phyloP scores from a whole-genome alignment of 495 filamentous ascomycete genomes.

The Penicillium malachiteum region DNA sequence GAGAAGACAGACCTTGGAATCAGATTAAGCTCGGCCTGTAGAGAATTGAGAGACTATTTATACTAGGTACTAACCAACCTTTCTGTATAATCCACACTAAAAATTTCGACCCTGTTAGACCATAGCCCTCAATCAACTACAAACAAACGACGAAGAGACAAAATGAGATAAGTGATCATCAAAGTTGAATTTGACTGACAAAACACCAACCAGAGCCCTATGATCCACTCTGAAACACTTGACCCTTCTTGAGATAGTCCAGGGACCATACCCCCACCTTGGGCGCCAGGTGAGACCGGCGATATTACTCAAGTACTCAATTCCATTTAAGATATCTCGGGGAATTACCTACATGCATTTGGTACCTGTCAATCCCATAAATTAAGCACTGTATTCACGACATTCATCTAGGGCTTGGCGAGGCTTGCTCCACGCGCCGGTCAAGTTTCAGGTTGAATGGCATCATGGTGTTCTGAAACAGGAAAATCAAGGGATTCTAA shows the following conservation, averaged over 20 bases:
- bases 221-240: conserved; percentile 17
- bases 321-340: conserved; percentile 1
- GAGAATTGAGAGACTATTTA: too few species aligned
- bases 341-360: not conserved
- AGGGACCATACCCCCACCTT: conserved; percentile 7
- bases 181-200: too few species aligned
- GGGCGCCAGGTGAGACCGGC: conserved; percentile 14
- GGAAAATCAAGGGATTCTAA: not conserved
- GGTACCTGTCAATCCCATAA: not conserved
- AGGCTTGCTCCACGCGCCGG: conserved; percentile 28
- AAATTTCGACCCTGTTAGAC: conserved; percentile 6
- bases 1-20: not conserved
- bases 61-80: too few species aligned
- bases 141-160: conserved; percentile 8
- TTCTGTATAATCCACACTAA: too few species aligned
- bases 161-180: too few species aligned
- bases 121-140: conserved; percentile 18
- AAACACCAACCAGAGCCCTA: not conserved
- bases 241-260: conserved; percentile 7
- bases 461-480: not conserved
- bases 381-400: conserved; percentile 7
- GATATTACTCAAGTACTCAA: not conserved
- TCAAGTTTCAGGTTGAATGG: conserved; percentile 26
- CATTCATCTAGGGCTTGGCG: conserved; percentile 19
- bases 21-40: too few species aligned